A percentile compares a stretch with the other conserved stretches of the same genome.
Conservation (phyloP, 192 early-diverging fungal genomes). For the Dimargaris cristalligena region DNA sequence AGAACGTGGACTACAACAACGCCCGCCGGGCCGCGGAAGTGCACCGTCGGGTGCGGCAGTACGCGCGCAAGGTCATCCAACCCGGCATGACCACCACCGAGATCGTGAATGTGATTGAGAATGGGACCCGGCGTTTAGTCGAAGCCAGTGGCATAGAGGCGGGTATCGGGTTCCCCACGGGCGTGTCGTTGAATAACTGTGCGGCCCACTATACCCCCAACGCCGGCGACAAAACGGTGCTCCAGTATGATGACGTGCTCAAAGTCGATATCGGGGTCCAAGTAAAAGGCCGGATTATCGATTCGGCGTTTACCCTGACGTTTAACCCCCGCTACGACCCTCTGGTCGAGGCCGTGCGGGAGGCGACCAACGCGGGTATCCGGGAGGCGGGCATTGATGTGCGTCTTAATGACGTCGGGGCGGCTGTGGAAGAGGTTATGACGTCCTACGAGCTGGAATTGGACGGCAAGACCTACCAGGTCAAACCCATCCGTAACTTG, state of each 20-base stretch:
- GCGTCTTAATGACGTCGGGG: conserved; percentile 84
- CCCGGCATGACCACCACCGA: conserved; percentile 93
- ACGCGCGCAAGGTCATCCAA: conserved; percentile 65
- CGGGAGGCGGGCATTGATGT: conserved; percentile 94
- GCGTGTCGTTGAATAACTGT: conserved; percentile 80
- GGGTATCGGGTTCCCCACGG: conserved; percentile 91
- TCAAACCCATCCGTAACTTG: conserved; percentile 90
- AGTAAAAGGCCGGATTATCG: conserved; percentile 82
- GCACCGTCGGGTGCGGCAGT: conserved; percentile 75
- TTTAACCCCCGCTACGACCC: conserved; percentile 84
- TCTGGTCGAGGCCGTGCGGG: conserved; percentile 74
- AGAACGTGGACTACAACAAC: conserved; percentile 60
- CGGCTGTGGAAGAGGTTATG: conserved; percentile 93
- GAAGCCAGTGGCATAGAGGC: conserved; percentile 73
- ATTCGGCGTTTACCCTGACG: conserved; percentile 82
- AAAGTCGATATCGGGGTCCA: conserved; percentile 97
- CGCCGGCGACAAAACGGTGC: conserved; percentile 81
- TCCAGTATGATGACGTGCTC: conserved; percentile 79
- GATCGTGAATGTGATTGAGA: conserved; percentile 84
- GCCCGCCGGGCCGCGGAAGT: conserved; percentile 83
- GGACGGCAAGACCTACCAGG: conserved; percentile 74
- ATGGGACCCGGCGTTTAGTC: conserved; percentile 74
- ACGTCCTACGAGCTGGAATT: conserved; percentile 94
- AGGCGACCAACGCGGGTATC: conserved; percentile 93
- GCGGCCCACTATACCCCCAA: conserved; percentile 98